Evolutionary conservation across 2,329 filamentous ascomycete species (phyloP).

Genomic region (Beauveria scarabaeidicola): DNA sequence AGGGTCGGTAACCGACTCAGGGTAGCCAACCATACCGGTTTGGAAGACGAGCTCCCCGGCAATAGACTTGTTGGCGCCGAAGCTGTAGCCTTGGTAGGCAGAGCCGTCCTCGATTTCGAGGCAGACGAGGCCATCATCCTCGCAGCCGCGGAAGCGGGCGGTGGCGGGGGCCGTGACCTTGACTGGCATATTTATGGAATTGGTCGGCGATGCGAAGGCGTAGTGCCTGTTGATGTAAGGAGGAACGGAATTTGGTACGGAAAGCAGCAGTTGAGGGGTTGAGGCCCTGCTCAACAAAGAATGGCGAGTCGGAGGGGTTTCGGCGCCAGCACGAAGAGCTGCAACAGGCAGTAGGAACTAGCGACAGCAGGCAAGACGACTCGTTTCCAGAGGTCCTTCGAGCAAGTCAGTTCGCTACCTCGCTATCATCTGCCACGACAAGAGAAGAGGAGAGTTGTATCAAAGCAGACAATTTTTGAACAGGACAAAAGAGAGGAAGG

Average conservation of each 20-base stretch:
- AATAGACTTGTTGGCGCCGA: conserved; percentile 88
- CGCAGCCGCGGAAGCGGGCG: conserved; percentile 44
- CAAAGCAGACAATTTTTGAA: background rate
- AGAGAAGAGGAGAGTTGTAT: conserved; percentile 7
- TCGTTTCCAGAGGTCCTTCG: conserved; percentile 30
- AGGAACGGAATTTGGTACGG: conserved; percentile 4
- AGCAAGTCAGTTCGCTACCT: conserved; percentile 29
- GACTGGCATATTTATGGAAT: conserved; percentile 23
- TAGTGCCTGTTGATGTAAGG: background rate
- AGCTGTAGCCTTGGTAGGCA: conserved; percentile 90
- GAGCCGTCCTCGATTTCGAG: conserved; percentile 91
- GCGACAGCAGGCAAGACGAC: conserved; percentile 29
- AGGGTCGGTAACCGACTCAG: conserved; percentile 83
- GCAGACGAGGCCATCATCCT: conserved; percentile 59
- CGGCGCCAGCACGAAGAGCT: conserved; percentile 12
- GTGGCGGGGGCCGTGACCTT: conserved; percentile 47
- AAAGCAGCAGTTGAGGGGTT: conserved; percentile 13
- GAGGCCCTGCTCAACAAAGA: background rate
- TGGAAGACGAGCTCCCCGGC: conserved; percentile 98
- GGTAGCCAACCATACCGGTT: conserved; percentile 98
- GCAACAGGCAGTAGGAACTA: conserved; percentile 19
- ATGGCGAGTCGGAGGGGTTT: conserved; percentile 3
- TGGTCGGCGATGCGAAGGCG: background rate
- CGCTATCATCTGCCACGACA: conserved; percentile 28
- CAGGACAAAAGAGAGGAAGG: conserved; percentile 8